Percentiles rank a stretch among this genome's conserved stretches.
Conservation (phyloP, 164 flowering plant genomes). For the Cinnamomum chago region DNA sequence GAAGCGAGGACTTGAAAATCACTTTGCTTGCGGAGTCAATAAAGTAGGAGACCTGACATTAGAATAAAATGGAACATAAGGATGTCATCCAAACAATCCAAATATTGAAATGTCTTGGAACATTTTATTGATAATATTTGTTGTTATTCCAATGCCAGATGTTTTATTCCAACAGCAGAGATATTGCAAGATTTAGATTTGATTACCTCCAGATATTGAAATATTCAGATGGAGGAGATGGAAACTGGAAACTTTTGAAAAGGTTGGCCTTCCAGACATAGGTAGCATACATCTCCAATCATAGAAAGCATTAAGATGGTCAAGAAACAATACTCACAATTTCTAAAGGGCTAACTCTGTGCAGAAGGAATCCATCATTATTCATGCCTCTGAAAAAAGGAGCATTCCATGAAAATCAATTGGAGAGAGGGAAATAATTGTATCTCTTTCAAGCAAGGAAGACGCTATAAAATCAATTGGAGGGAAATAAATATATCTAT, state of each 20-base stretch:
- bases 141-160: background rate
- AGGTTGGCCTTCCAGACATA: background rate
- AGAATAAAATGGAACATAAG: background rate
- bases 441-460: too few species aligned
- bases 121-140: too few species aligned
- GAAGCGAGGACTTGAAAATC: constrained; percentile 24
- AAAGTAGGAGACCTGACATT: constrained; percentile 47
- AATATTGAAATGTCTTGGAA: too few species aligned
- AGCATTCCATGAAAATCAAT: background rate
- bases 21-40: constrained; percentile 37
- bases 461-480: too few species aligned
- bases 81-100: too few species aligned
- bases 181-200: background rate
- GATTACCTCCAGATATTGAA: background rate
- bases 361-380: constrained; percentile 56
- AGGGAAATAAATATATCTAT: background rate
- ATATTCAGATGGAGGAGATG: background rate
- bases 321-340: constrained; percentile 36
- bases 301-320: background rate
- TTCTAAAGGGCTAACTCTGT: constrained; percentile 49
- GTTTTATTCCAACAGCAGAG: background rate
- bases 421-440: background rate
- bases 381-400: constrained; percentile 28
- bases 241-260: background rate
- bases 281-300: background rate